These are phyloP conservation scores for Platismatia glauca DNA, from an alignment of 495 filamentous ascomycete genomes.

Conservation along the genomic window DNA sequence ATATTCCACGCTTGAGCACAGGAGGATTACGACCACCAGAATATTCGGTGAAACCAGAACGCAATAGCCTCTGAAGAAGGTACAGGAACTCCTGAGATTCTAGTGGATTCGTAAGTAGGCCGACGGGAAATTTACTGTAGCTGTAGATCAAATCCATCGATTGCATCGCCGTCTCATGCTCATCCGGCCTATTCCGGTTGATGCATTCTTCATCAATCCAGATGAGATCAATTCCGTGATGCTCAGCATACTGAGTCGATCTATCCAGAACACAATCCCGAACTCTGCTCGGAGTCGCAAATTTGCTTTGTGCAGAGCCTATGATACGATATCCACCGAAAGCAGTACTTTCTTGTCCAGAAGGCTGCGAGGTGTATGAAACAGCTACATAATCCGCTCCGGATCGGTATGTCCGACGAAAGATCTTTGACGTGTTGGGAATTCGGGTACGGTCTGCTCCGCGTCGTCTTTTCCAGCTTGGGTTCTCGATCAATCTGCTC, in stretches of 20 bases:
- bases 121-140: neutral
- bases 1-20: neutral
- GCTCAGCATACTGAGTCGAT: neutral
- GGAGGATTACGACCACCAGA: neutral
- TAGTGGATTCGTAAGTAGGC: neutral
- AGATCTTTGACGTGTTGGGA: neutral
- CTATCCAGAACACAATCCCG: neutral
- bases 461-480: neutral
- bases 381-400: neutral
- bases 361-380: neutral
- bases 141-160: neutral
- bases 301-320: neutral
- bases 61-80: neutral
- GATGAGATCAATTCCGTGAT: neutral
- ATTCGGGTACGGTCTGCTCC: neutral
- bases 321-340: neutral
- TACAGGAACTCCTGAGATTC: neutral
- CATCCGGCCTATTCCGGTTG: neutral
- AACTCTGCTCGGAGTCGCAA: neutral
- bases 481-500: neutral
- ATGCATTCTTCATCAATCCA: neutral
- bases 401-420: neutral
- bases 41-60: neutral
- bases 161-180: neutral
- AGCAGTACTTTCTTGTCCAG: neutral